Conservation (phyloP, 2,329 filamentous ascomycete genomes). For the Emergomyces orientalis region DNA sequence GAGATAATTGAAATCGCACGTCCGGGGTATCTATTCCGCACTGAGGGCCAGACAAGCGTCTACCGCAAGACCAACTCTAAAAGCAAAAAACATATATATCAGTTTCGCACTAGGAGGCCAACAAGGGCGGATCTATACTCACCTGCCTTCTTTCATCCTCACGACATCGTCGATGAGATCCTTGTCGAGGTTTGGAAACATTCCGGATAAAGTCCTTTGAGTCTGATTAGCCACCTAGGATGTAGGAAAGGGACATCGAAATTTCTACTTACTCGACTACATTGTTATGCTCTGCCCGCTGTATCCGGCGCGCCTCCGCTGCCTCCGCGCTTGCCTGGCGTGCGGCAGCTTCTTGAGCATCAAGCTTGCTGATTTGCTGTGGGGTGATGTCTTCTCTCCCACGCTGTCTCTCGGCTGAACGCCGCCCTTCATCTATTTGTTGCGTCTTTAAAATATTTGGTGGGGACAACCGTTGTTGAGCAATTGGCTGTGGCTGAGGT, state of each 20-base stretch:
- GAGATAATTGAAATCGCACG: not conserved
- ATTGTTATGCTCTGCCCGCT: slow-evolving; percentile 75
- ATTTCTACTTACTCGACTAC: slow-evolving; percentile 59
- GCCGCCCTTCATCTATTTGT: slow-evolving; percentile 19
- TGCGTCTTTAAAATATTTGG: not conserved
- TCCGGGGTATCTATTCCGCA: slow-evolving; percentile 25
- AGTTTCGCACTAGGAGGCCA: not conserved
- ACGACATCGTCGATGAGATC: slow-evolving; percentile 97
- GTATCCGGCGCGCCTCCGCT: slow-evolving; percentile 75
- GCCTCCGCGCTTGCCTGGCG: slow-evolving; percentile 82
- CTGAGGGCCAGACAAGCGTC: slow-evolving; percentile 71
- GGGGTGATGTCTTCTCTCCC: slow-evolving; percentile 20
- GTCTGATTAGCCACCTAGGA: slow-evolving; percentile 6
- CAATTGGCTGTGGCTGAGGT: slow-evolving; percentile 24
- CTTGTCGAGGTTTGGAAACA: slow-evolving; percentile 92
- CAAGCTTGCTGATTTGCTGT: slow-evolving; percentile 40
- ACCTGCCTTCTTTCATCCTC: slow-evolving; percentile 88
- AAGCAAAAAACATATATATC: not conserved
- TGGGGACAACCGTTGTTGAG: slow-evolving; percentile 2
- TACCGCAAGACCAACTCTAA: slow-evolving; percentile 71
- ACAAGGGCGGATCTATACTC: slow-evolving; percentile 31
- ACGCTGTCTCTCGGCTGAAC: slow-evolving; percentile 21
- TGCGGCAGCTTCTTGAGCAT: slow-evolving; percentile 78
- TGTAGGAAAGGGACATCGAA: not conserved
- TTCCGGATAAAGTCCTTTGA: slow-evolving; percentile 65